A percentile compares a stretch with the other conserved stretches of the same genome.
phyloP scores from a whole-genome alignment of 1,284 basidiomycete genomes.

The Ceratobasidium sp. region DNA sequence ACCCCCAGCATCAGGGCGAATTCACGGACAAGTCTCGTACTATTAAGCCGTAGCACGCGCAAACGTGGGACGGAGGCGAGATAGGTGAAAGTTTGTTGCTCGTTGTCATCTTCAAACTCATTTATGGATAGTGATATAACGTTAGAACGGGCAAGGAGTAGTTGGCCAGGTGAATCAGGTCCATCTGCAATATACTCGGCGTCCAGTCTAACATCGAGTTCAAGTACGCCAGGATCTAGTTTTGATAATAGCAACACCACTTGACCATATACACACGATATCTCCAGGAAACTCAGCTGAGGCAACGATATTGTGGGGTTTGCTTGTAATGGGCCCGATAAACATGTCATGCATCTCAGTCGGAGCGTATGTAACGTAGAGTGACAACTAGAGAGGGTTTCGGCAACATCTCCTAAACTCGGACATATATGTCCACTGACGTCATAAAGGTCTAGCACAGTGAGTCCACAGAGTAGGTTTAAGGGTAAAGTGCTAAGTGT shows the following conservation, averaged over 20 bases:
- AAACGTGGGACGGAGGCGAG: neutral
- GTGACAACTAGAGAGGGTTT: neutral
- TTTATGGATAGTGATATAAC: neutral
- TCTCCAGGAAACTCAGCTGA: neutral
- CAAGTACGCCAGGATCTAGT: neutral
- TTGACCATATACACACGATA: neutral
- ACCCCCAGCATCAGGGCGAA: no score
- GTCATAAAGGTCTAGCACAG: neutral
- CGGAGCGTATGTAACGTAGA: neutral
- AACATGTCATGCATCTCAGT: neutral
- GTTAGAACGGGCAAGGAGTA: conserved; percentile 2
- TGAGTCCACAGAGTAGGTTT: neutral
- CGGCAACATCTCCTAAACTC: neutral
- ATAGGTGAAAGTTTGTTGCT: neutral
- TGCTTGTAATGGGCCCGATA: neutral
- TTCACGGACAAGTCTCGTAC: no score
- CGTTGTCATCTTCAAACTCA: neutral
- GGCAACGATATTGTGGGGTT: neutral
- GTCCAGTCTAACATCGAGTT: conserved; percentile 5
- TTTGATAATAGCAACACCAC: neutral
- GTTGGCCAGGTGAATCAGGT: neutral
- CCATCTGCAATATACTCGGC: neutral
- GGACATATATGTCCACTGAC: neutral
- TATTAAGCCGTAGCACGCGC: neutral
- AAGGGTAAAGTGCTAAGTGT: neutral